A percentile compares a stretch with the other conserved stretches of the same genome.
phyloP scores from a whole-genome alignment of 1,139 yeast genomes.

The Candida sp. region DNA sequence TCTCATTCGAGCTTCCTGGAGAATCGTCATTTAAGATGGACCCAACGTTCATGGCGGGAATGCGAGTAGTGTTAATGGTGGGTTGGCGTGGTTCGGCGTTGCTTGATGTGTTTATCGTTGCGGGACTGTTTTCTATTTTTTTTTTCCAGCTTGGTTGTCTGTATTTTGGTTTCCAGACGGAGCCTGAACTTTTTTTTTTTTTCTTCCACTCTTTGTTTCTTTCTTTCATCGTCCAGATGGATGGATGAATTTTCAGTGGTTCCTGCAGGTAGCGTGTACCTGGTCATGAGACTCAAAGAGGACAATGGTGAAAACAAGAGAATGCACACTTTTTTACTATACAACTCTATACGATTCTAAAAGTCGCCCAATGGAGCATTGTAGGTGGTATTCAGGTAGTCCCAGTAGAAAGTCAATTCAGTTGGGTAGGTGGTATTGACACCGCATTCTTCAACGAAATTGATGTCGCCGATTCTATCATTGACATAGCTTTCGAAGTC shows the following conservation, averaged over 20 bases:
- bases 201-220: neutral
- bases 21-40: constrained; percentile 49
- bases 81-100: neutral
- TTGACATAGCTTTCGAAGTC: constrained; percentile 38
- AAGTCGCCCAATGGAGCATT: constrained; percentile 23
- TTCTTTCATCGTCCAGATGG: no score
- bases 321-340: no score
- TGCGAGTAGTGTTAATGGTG: neutral
- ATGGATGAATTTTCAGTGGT: no score
- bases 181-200: neutral
- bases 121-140: neutral
- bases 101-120: neutral
- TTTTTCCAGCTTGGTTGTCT: neutral
- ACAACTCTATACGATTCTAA: neutral
- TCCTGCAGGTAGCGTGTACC: no score
- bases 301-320: no score
- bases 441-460: constrained; percentile 36
- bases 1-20: constrained; percentile 34
- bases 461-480: constrained; percentile 26
- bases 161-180: neutral
- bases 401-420: constrained; percentile 43
- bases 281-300: no score
- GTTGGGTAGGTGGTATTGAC: constrained; percentile 32
- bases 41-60: constrained; percentile 46
- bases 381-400: constrained; percentile 27